phyloP scores from a whole-genome alignment of 331 rosid species.

The Rhamnella rubrinervis region DNA sequence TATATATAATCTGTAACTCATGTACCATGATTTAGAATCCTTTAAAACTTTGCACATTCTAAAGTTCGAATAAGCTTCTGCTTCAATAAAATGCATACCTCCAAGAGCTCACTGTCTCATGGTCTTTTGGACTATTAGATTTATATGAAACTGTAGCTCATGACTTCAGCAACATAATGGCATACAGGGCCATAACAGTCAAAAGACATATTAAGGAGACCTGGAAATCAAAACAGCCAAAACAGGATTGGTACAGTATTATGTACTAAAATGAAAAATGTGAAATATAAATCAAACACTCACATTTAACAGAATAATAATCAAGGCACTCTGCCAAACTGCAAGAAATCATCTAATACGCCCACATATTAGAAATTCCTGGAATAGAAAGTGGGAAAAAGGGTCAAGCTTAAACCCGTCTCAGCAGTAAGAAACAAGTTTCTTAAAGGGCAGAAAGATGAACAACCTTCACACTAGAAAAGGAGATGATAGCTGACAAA shows the following conservation, averaged over 20 bases:
- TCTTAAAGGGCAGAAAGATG: constrained; percentile 6
- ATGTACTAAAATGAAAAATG: neutral
- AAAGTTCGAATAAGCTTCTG: neutral
- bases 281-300: constrained; percentile 6
- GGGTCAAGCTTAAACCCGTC: constrained; percentile 21
- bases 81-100: constrained; percentile 19
- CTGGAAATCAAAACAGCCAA: constrained; percentile 8
- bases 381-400: neutral
- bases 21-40: neutral
- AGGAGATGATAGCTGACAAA: constrained; percentile 26
- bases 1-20: neutral
- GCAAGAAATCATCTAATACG: constrained; percentile 34
- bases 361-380: constrained; percentile 42
- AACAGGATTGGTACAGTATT: neutral
- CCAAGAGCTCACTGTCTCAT: constrained; percentile 31
- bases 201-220: constrained; percentile 19
- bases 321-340: constrained; percentile 37
- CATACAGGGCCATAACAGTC: constrained; percentile 14
- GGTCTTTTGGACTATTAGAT: constrained; percentile 13
- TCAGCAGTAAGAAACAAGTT: constrained; percentile 3
- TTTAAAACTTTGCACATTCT: neutral
- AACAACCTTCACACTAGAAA: constrained; percentile 39
- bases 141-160: constrained; percentile 22
- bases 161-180: constrained; percentile 10
- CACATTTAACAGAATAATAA: constrained; percentile 26